Percentiles rank a stretch among this genome's conserved stretches.
Conservation (phyloP, 768 basidiomycete species). For the Exidia glandulosa region DNA sequence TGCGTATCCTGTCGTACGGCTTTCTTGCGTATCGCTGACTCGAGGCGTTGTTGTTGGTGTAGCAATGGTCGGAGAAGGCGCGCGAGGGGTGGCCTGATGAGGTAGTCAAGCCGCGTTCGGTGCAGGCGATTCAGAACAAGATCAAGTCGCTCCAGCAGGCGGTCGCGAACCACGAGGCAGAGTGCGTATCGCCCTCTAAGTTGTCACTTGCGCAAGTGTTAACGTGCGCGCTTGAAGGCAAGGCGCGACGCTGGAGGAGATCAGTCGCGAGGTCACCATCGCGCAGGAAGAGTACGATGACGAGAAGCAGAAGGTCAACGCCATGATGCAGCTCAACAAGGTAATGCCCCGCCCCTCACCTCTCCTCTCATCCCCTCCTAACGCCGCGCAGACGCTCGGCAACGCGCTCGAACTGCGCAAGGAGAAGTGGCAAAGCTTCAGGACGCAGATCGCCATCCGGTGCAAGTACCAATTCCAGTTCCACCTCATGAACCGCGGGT, state of each 20-base stretch:
- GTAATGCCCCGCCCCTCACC: slow-evolving; percentile 56
- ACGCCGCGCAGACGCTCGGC: slow-evolving; percentile 43
- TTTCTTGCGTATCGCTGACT: not conserved
- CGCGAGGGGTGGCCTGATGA: slow-evolving; percentile 42
- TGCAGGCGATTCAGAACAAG: no score
- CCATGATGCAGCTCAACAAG: slow-evolving; percentile 43
- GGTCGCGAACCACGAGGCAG: slow-evolving; percentile 53
- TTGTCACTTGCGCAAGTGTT: no score
- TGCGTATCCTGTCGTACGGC: no score
- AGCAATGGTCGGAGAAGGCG: slow-evolving; percentile 61
- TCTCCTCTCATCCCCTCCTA: not conserved
- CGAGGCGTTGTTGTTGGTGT: not conserved
- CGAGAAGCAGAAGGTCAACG: slow-evolving; percentile 51
- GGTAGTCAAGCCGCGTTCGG: slow-evolving; percentile 44
- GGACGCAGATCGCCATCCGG: slow-evolving; percentile 77
- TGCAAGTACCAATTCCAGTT: slow-evolving; percentile 75
- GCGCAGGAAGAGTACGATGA: slow-evolving; percentile 47
- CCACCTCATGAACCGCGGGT: slow-evolving; percentile 77
- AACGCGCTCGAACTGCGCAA: slow-evolving; percentile 55
- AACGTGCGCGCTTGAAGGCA: no score
- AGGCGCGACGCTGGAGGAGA: slow-evolving; percentile 67
- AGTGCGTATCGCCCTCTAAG: no score
- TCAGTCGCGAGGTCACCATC: slow-evolving; percentile 59
- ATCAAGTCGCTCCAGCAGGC: slow-evolving; percentile 55
- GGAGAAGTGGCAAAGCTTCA: slow-evolving; percentile 76